phyloP scores from a whole-genome alignment of 352 stramenopile species.

The Phytophthora hibernalis region DNA sequence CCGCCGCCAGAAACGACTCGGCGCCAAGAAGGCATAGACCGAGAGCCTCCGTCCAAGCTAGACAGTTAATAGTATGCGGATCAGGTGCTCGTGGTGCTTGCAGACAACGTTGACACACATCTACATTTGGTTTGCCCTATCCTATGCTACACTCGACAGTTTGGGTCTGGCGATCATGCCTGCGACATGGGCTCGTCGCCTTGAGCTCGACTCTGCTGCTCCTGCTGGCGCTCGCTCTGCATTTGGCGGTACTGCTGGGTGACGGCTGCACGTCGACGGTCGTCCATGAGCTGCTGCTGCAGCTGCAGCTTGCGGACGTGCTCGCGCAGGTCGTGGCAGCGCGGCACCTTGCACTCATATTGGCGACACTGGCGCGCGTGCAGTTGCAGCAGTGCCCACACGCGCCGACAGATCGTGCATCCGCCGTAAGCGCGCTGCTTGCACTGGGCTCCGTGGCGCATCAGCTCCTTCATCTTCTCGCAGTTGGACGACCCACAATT shows the following conservation, averaged over 20 bases:
- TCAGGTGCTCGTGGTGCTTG: not conserved
- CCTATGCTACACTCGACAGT: conserved; percentile 50
- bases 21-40: conserved; percentile 42
- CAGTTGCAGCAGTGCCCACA: conserved; percentile 97
- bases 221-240: conserved; percentile 61
- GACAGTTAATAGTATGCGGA: conserved; percentile 32
- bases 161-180: conserved; percentile 34
- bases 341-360: conserved; percentile 95
- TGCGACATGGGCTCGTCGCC: conserved; percentile 49
- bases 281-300: conserved; percentile 98
- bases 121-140: conserved; percentile 46
- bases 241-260: conserved; percentile 90
- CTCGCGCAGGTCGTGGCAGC: conserved; percentile 96
- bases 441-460: conserved; percentile 96
- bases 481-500: conserved; percentile 97
- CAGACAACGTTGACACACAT: conserved; percentile 44
- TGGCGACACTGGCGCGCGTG: conserved; percentile 96
- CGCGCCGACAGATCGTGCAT: conserved; percentile 96
- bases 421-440: conserved; percentile 92
- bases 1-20: conserved; percentile 82
- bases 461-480: conserved; percentile 98
- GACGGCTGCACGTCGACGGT: conserved; percentile 92
- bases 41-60: conserved; percentile 12
- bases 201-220: conserved; percentile 42
- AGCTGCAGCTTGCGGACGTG: conserved; percentile 95